Evolutionary conservation across 768 basidiomycete genomes (phyloP), one percentile per base, ranked within the genome.

Genomic region (Termitomyces sp.): DNA sequence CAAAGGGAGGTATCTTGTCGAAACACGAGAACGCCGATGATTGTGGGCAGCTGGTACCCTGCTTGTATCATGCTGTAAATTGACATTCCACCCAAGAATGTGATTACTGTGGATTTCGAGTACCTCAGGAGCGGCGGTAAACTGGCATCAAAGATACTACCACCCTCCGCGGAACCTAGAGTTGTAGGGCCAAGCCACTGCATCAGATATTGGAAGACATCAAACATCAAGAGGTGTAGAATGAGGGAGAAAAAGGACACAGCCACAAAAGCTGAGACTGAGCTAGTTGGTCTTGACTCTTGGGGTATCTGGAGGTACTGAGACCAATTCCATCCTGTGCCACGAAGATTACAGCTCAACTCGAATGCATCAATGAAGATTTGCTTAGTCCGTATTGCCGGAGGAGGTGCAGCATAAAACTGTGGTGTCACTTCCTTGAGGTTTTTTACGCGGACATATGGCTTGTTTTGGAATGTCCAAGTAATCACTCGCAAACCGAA

Each of bases 271-370:
- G 67, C 60, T 1, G 57, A 18, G 9, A 66, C 73, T 22, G 78
- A 74, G 1, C 65, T 58, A 7, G 70, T 68, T 2, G 76, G 72
- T 20, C 80, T 77, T 10, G 71, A 75, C 60, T 81, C 78, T 5
- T 56, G 67, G 5, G 80, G 74, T 26, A 80, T 51, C 55, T 73
- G 70, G 24, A 79, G 67, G 51, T 74, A 73, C 29, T 68, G 61
- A 2, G 84, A 82, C 80, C 83, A 86, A 44, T 79, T 70, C 86
- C 86, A 88, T 15, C 82, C 84, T 47, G 73, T 64, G 7, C 86
- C 87, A 18, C 87, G 82, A 15, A 82, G 62, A 58, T 78, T 84
- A 62, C 69, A 72, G 26, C 59, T 60, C 20, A 88, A 74, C 54
- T 87, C 84, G 15, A 77, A 60, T 2, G 79, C 77, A 55, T 88